Base-by-base conservation (phyloP, 78 protist species). In the Dictyostelium purpureum region DNA sequence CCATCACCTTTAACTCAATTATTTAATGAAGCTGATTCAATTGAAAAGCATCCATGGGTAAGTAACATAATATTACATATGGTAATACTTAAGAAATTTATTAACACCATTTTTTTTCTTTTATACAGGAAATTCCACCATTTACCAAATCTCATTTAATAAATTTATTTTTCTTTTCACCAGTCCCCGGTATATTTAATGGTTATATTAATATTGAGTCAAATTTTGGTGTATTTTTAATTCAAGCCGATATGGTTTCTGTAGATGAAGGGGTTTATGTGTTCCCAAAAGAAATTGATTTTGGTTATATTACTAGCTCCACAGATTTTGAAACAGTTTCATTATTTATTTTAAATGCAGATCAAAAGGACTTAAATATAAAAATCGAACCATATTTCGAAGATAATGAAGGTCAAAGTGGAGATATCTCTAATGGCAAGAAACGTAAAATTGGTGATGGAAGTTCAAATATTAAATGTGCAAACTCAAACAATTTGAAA, bases 161-260 rank as follows among this genome's bases (percentile, higher is more conserved):
- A 7, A 75, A 85, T 59, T 73, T 85, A 43, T 85, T 42, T 45
- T 85, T 85, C 61, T 37, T n/a, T 43, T 59, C 80, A 43, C 45
- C 82, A 14, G 67, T 47, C 11, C n/a, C 56, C 14, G 92, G 92
- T 2, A 21, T 4, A 21, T 85, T 51, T 35, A 73, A 47, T 28
- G 82, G 82, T 11, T 19, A 28, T 28, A 40, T 85, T 19, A 56
- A 85, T 73, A 74, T 85, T 73, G 92, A 70, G 12, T 33, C 90
- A 19, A 83, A 83, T 70, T 33, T 83, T n/a, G 90, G 49, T 2
- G 45, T 47, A 2, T 67, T 83, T 70, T 28, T 49, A 18, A 40
- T 83, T 9, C 70, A 24, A 43, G 54, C 38, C 0, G 80, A 71
- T 9, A 67, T 83, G 43, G 21, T 56, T 5, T 24, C 90, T 11